Evolutionary conservation across 2,329 filamentous ascomycete genomes (phyloP).

Genomic region (Aspergillus sp.): DNA sequence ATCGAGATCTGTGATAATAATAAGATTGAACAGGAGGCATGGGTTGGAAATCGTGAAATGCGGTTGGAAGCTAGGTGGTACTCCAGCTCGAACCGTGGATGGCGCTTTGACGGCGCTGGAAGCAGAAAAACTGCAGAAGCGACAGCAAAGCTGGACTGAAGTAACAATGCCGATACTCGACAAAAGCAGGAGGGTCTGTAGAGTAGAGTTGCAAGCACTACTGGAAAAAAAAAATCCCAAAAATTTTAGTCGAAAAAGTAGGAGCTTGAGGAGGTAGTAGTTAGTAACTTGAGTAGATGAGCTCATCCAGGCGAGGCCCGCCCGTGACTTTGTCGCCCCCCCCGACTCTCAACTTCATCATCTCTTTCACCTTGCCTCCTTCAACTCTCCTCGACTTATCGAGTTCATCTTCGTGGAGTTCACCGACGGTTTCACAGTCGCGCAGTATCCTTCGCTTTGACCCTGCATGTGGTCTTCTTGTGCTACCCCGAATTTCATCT

Average conservation of each 20-base stretch:
- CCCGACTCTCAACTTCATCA: background rate
- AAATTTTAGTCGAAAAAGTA: background rate
- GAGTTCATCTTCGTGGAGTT: background rate
- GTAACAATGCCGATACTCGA: background rate
- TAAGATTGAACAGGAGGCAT: background rate
- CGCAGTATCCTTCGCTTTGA: slow-evolving; percentile 5
- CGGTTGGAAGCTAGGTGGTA: background rate
- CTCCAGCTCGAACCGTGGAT: no score
- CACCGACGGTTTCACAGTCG: background rate
- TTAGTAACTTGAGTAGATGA: slow-evolving; percentile 2
- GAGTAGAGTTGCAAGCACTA: background rate
- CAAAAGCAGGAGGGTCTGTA: background rate
- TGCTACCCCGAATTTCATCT: slow-evolving; percentile 10
- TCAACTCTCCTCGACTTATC: background rate
- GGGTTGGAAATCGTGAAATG: background rate
- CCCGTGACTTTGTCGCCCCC: slow-evolving; percentile 13
- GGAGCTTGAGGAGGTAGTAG: background rate
- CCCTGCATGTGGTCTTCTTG: slow-evolving; percentile 8
- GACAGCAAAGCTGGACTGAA: background rate
- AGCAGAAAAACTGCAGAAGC: background rate
- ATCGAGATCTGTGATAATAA: background rate
- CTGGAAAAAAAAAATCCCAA: background rate
- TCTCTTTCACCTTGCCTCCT: slow-evolving; percentile 7
- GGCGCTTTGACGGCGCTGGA: background rate
- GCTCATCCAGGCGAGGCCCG: slow-evolving; percentile 11